Evolutionary conservation across 768 basidiomycete species (phyloP).

Genomic region (Hebeloma cylindrosporum): DNA sequence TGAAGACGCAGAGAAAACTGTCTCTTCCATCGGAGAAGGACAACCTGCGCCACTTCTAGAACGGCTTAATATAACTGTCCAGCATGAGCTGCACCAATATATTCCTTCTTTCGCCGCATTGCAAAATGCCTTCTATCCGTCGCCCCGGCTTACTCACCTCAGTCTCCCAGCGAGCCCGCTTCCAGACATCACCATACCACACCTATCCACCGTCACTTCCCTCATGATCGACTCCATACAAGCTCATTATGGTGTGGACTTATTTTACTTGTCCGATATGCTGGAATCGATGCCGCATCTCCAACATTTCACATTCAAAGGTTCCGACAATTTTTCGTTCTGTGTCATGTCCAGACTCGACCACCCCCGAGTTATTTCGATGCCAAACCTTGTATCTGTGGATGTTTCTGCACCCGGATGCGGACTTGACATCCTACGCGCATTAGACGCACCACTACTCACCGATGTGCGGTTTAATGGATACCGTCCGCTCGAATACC

Average conservation of each 20-base stretch:
- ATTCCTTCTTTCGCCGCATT: not conserved
- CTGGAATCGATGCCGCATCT: not conserved
- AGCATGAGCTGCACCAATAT: not conserved
- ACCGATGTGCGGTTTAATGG: not conserved
- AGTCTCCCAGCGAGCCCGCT: not conserved
- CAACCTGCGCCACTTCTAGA: not conserved
- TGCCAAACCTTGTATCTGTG: not conserved
- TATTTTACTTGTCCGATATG: not conserved
- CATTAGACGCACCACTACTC: not conserved
- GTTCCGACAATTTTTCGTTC: not conserved
- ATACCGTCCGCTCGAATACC: not conserved
- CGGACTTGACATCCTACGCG: not conserved
- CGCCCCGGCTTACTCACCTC: not conserved
- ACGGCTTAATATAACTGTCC: not conserved
- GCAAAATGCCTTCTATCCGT: not conserved
- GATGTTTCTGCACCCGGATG: conserved; percentile 1
- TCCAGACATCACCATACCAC: not conserved
- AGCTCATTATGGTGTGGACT: too few species aligned
- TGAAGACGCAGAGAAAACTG: not conserved
- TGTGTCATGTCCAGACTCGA: not conserved
- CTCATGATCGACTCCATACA: too few species aligned
- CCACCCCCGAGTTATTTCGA: not conserved
- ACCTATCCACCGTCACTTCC: not conserved
- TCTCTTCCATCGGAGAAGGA: not conserved
- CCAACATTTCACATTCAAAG: not conserved